Conservation (phyloP, 2,329 filamentous ascomycete genomes). For the Ophiostoma ips region DNA sequence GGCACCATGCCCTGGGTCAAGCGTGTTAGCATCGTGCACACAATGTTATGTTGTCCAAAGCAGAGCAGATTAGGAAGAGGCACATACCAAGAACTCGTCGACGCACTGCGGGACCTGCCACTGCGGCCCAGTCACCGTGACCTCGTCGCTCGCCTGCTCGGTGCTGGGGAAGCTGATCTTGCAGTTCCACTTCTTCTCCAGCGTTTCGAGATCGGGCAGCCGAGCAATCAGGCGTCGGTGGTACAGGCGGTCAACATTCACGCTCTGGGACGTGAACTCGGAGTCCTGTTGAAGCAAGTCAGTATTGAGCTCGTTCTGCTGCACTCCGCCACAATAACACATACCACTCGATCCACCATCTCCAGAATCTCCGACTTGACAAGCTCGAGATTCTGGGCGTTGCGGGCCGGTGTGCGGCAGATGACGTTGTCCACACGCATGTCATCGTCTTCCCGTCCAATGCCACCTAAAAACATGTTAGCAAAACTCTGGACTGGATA, state of each 20-base stretch:
- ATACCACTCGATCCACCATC: slow-evolving; percentile 95
- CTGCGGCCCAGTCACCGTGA: slow-evolving; percentile 89
- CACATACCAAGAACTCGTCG: slow-evolving; percentile 62
- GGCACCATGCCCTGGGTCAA: slow-evolving; percentile 75
- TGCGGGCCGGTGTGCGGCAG: slow-evolving; percentile 90
- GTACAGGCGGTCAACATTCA: slow-evolving; percentile 87
- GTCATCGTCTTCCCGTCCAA: slow-evolving; percentile 92
- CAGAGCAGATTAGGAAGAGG: too few relatives aligned
- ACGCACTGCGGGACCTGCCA: slow-evolving; percentile 97
- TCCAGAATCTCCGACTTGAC: slow-evolving; percentile 99
- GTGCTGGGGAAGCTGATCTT: slow-evolving; percentile 98
- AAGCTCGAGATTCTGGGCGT: slow-evolving; percentile 89
- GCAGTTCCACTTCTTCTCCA: slow-evolving; percentile 99
- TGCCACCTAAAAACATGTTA: slow-evolving; percentile 32
- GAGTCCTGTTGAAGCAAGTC: too few relatives aligned
- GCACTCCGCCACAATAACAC: too few relatives aligned
- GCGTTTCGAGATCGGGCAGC: slow-evolving; percentile 76
- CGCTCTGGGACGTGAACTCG: slow-evolving; percentile 88
- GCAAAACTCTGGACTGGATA: slow-evolving; percentile 14
- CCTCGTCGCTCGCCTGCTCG: slow-evolving; percentile 90
- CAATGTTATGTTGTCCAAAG: too few relatives aligned
- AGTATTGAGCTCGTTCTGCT: too few relatives aligned
- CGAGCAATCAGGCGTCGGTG: slow-evolving; percentile 87
- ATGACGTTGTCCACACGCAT: slow-evolving; percentile 99
- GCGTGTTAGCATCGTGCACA: too few relatives aligned